Evolutionary conservation across 305 asterid genomes (phyloP).

Genomic region (Solanum aculeatissimum): DNA sequence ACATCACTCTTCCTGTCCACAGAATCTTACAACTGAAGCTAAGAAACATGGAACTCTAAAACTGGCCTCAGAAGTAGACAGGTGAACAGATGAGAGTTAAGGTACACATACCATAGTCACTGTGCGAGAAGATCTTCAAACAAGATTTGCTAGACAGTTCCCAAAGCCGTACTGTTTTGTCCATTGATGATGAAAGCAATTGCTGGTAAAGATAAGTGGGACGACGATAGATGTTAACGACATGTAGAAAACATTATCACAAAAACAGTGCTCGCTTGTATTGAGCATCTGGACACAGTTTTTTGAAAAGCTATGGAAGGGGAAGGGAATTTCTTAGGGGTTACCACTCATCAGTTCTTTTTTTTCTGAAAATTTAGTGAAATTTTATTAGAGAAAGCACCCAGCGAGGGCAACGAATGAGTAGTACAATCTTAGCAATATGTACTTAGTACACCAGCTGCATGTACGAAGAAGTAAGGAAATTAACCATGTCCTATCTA

Average conservation of each 20-base stretch:
- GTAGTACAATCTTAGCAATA: background rate
- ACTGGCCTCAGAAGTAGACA: background rate
- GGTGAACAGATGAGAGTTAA: background rate
- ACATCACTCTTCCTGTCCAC: background rate
- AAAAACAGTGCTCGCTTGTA: background rate
- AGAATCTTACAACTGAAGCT: background rate
- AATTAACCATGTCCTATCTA: background rate
- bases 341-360: background rate
- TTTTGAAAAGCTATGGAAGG: background rate
- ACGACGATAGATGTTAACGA: slow-evolving; percentile 11
- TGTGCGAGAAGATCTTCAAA: slow-evolving; percentile 70
- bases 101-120: slow-evolving; percentile 60
- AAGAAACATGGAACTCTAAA: background rate
- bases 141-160: slow-evolving; percentile 60
- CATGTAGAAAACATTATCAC: background rate
- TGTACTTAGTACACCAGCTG: background rate
- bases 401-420: background rate
- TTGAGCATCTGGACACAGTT: background rate
- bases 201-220: slow-evolving; percentile 25
- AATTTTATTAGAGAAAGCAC: background rate
- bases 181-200: slow-evolving; percentile 81
- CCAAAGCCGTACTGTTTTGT: slow-evolving; percentile 82
- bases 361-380: background rate
- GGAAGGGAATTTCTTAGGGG: background rate
- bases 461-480: background rate